Evolutionary conservation across 495 filamentous ascomycete species (phyloP), one percentile per base, ranked within the genome.

Genomic region (Hypoxylon fuscum): DNA sequence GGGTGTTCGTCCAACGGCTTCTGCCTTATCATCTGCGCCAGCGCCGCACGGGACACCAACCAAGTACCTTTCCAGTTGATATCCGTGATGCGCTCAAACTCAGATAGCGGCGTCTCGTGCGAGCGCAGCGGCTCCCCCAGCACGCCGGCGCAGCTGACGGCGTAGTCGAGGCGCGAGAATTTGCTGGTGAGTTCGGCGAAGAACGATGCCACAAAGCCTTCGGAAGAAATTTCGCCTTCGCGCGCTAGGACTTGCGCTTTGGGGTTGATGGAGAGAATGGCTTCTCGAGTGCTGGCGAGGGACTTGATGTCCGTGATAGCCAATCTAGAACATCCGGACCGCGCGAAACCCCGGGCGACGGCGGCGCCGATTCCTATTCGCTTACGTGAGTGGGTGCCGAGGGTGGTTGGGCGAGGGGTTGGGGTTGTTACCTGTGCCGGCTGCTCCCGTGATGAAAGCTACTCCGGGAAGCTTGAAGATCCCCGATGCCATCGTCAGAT

Each of bases 1-100:
- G 77, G 72, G 63, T 79, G 77, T 22, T 71, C 78, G 1, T 75
- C 70, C 5, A 83, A 54, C 2, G 76, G 73, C 17, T 79, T 75
- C 46, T 86, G 83, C 46, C 46, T 58, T 14, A 79, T n/a, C 81
- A 85, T 84, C 23, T 76, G 72, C 18, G 49, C 70, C 17, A 85
- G 58, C 55, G 78, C 76, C 11, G 78, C 79, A 2, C 81, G 72
- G 5, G 81, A 82, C 8, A 68, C 77, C 1, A 86, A 65, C 80
- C 81, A 85, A 11, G 73, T 73, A 1, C 81, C 81, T 8, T 78
- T 72, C 53, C 83, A 83, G 58, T 86, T 85, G 62, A 83, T 73
- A 23, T 70, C 73, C 55, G 79, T 83, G 18, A 85, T 75, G 0
- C 71, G 71, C 53, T 86, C 80, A 47, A 82, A 85, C 21, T 74